Conservation (phyloP, 2,329 filamentous ascomycete genomes). For the Neocatenulostroma microsporum region DNA sequence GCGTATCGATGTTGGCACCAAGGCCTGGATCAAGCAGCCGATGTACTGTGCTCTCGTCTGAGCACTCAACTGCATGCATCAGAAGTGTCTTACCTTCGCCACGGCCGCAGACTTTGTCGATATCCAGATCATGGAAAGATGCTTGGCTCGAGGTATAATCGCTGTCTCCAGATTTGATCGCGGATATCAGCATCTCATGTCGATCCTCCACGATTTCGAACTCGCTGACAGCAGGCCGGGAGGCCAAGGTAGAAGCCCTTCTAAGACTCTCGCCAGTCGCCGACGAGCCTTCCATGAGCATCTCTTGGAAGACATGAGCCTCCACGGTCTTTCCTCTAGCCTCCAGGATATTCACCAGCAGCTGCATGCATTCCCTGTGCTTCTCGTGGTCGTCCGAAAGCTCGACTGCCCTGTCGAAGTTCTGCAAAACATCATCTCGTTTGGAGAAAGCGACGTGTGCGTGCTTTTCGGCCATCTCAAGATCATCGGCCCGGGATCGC, state of each 20-base stretch:
- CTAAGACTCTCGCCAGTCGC: slow-evolving; percentile 8
- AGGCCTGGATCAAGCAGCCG: slow-evolving; percentile 14
- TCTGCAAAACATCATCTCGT: slow-evolving; percentile 8
- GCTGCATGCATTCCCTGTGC: slow-evolving; percentile 11
- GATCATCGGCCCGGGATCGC: slow-evolving; percentile 9
- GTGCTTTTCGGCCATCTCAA: slow-evolving; percentile 16
- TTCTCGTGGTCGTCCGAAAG: slow-evolving; percentile 8
- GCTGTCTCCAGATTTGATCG: slow-evolving; percentile 12
- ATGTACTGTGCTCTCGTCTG: slow-evolving; percentile 13
- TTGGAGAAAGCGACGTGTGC: slow-evolving; percentile 14
- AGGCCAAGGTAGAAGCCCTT: slow-evolving; percentile 8
- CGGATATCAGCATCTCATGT: slow-evolving; percentile 11
- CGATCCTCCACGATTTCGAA: slow-evolving; percentile 11
- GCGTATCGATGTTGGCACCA: slow-evolving; percentile 14
- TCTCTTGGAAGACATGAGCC: slow-evolving; percentile 11
- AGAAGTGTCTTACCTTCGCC: slow-evolving; percentile 15
- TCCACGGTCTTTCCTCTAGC: slow-evolving; percentile 15
- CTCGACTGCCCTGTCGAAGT: neutral
- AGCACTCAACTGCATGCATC: slow-evolving; percentile 16
- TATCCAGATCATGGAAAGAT: slow-evolving; percentile 8
- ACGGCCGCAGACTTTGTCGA: slow-evolving; percentile 11
- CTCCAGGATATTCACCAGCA: slow-evolving; percentile 15
- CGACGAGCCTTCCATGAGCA: slow-evolving; percentile 9
- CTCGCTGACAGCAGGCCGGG: slow-evolving; percentile 6
- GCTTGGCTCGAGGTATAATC: slow-evolving; percentile 11